Conservation (phyloP, 768 basidiomycete species). For the Phylloporus rhodoxanthus region DNA sequence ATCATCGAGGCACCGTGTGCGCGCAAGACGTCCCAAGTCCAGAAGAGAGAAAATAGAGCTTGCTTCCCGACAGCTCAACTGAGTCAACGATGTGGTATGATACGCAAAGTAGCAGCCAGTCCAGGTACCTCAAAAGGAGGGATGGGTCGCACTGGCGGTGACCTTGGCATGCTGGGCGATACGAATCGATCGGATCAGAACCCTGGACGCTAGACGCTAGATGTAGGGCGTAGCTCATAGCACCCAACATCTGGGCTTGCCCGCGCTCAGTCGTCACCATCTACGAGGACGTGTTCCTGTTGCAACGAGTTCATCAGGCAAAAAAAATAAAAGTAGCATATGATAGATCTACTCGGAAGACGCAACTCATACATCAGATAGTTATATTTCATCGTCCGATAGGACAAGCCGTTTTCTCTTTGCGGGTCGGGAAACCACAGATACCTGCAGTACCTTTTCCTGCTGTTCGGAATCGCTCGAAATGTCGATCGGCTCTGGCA, state of each 20-base stretch:
- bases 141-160: slow-evolving; percentile 4
- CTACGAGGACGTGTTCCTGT: neutral
- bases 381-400: slow-evolving; percentile 35
- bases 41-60: slow-evolving; percentile 5
- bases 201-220: slow-evolving; percentile 3
- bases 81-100: slow-evolving; percentile 1
- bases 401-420: slow-evolving; percentile 31
- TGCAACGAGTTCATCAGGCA: slow-evolving; percentile 5
- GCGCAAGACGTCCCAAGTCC: slow-evolving; percentile 6
- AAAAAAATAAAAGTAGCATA: neutral
- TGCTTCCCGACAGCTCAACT: slow-evolving; percentile 3
- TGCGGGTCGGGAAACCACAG: slow-evolving; percentile 9
- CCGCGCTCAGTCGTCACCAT: neutral
- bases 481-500: slow-evolving; percentile 14
- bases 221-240: neutral
- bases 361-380: slow-evolving; percentile 9
- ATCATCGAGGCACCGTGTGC: slow-evolving; percentile 3
- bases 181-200: slow-evolving; percentile 16
- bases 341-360: slow-evolving; percentile 4
- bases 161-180: slow-evolving; percentile 9
- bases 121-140: neutral
- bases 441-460: neutral
- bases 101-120: neutral
- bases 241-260: neutral
- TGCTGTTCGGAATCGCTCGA: slow-evolving; percentile 20